A percentile compares a stretch with the other conserved stretches of the same genome.
phyloP scores from a whole-genome alignment of 1,284 basidiomycete species.

The Cryptococcus hybrid region DNA sequence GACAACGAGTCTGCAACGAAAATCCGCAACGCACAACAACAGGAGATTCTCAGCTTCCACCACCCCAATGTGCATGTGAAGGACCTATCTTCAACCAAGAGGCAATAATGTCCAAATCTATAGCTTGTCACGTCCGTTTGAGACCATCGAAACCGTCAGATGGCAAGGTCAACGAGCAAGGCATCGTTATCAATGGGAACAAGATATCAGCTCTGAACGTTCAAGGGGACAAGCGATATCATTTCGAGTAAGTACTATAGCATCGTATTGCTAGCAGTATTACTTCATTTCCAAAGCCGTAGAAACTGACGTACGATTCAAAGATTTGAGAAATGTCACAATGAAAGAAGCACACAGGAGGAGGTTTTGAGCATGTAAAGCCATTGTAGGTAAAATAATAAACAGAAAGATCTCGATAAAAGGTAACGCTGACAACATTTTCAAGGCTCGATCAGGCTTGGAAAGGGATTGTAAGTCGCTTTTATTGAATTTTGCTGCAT shows the following conservation, averaged over 20 bases:
- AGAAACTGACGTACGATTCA: background rate
- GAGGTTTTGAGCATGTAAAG: slow-evolving; percentile 21
- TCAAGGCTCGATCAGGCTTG: slow-evolving; percentile 23
- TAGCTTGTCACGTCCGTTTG: slow-evolving; percentile 19
- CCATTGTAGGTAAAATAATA: slow-evolving; percentile 24
- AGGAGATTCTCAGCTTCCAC: background rate
- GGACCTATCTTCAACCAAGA: background rate
- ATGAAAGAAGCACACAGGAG: slow-evolving; percentile 17
- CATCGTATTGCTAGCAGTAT: background rate
- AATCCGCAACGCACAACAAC: background rate
- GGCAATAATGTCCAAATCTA: slow-evolving; percentile 7
- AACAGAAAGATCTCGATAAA: background rate
- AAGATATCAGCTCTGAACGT: slow-evolving; percentile 11
- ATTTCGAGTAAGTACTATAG: slow-evolving; percentile 14
- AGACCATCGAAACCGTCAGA: slow-evolving; percentile 15
- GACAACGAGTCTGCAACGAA: background rate
- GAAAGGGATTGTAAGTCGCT: slow-evolving; percentile 21
- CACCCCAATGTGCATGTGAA: background rate
- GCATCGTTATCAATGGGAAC: slow-evolving; percentile 13
- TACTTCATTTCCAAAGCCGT: background rate
- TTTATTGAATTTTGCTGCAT: background rate
- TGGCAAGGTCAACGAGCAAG: slow-evolving; percentile 11
- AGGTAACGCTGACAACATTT: background rate
- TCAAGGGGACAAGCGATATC: slow-evolving; percentile 12
- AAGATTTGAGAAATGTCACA: slow-evolving; percentile 28